Percentiles rank a stretch among this genome's conserved stretches.
Conservation (phyloP, 768 basidiomycete species). For the Ephemerocybe angulata region DNA sequence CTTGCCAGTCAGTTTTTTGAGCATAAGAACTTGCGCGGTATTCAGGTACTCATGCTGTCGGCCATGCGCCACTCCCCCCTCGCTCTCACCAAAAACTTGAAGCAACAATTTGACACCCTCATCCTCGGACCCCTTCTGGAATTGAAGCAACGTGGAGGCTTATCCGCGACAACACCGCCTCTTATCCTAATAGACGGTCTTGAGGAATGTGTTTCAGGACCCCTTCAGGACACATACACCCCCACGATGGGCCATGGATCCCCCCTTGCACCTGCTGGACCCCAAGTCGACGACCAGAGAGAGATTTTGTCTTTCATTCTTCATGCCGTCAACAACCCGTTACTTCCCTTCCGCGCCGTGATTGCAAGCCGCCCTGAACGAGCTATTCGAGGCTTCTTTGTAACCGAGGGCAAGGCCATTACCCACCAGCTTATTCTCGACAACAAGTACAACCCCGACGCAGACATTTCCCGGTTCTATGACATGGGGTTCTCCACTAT, state of each 20-base stretch:
- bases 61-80: neutral
- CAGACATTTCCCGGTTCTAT: too few species aligned
- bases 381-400: slow-evolving; percentile 1
- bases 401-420: too few species aligned
- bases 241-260: too few species aligned
- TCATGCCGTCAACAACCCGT: neutral
- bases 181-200: neutral
- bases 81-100: neutral
- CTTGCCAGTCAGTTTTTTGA: neutral
- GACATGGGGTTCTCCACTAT: too few species aligned
- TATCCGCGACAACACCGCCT: neutral
- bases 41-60: neutral
- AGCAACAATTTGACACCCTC: neutral
- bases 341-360: slow-evolving; percentile 3
- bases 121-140: neutral
- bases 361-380: slow-evolving; percentile 10
- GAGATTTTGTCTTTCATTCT: slow-evolving; percentile 6
- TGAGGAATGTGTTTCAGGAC: neutral
- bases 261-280: too few species aligned
- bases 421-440: too few species aligned
- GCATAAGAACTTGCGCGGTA: neutral
- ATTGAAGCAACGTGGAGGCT: neutral
- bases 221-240: too few species aligned
- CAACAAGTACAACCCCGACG: too few species aligned
- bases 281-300: neutral